Percentiles rank a stretch among this genome's conserved stretches.
Conservation (phyloP, 306 rosid genomes). For the Begonia masoniana region DNA sequence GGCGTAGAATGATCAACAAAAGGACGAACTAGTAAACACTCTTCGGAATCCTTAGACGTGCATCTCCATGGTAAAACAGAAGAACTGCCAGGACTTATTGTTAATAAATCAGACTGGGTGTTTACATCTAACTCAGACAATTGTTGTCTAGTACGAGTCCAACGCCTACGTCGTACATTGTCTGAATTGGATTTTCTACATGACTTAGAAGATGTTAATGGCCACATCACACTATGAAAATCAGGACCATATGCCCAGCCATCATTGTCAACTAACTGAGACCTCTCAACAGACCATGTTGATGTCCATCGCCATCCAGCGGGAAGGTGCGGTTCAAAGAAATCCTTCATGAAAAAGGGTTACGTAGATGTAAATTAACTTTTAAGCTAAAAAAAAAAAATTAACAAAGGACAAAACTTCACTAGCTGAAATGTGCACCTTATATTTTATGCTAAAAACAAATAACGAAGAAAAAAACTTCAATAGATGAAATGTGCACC, state of each 20-base stretch:
- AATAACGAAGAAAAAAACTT: background rate
- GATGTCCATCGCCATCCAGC: conserved; percentile 68
- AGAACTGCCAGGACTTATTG: conserved; percentile 59
- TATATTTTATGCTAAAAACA: background rate
- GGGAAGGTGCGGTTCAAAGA: conserved; percentile 80
- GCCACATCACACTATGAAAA: conserved; percentile 43
- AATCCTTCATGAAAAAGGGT: conserved; percentile 40
- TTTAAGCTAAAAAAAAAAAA: background rate
- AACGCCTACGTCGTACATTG: conserved; percentile 63
- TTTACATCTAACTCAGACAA: conserved; percentile 22
- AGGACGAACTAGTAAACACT: conserved; percentile 64
- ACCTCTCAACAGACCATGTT: conserved; percentile 57
- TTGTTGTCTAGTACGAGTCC: conserved; percentile 50
- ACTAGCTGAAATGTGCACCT: background rate
- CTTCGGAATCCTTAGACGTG: conserved; percentile 55
- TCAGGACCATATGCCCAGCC: conserved; percentile 79
- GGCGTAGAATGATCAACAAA: conserved; percentile 33
- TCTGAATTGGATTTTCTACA: conserved; percentile 38
- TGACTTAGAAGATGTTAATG: conserved; percentile 50
- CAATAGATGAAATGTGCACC: conserved; percentile 23
- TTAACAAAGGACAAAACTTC: background rate
- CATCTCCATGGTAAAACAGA: conserved; percentile 76
- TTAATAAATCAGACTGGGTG: conserved; percentile 22
- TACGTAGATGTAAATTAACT: background rate
- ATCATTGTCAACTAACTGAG: conserved; percentile 59